Base-by-base conservation (phyloP, 2,329 filamentous ascomycete genomes). In the Fusarium sp. region DNA sequence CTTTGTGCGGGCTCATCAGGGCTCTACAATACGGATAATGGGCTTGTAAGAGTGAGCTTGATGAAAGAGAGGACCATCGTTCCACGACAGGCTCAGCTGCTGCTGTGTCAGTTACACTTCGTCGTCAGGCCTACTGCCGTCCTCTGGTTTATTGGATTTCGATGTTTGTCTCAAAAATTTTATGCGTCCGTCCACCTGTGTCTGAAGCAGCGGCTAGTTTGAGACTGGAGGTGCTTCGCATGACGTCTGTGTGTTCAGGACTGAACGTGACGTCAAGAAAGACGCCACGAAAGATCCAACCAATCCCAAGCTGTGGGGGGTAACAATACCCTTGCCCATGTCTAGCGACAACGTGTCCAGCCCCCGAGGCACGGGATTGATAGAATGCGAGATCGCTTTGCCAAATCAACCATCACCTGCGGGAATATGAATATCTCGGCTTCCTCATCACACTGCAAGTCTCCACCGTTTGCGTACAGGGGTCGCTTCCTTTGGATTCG, bases 261-360 rank as follows among this genome's bases (percentile, higher is more conserved):
- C 54, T 59, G 40, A 20, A 54, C 32, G 47, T 76, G 74, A 76
- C 76, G 76, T 78, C 76, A 72, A 73, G 71, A 63, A 75, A 68
- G 68, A 67, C 60, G 66, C 72, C 75, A 77, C 75, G 63, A 66
- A 40, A 73, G 68, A 76, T 77, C 70, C 75, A 65, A 65, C 73
- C 76, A 72, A 77, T 77, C 76, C 45, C 68, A 72, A 59, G 68
- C 67, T 76, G 68, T 74, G 75, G 71, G 74, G 50, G 57, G 65
- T 14, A 54, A 29, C 58, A 51, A 58, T 59, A 46, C 24, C 63
- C 68, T 34, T 47, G 54, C 34, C 63, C 71, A 52, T 56, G 70
- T 57, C 68, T 72, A 54, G 62, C 65, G 67, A 76, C 75, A 71
- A 76, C 74, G 72, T 77, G 75, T 75, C 50, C 29, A 61, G 43